Evolutionary conservation across 805 yeast species (phyloP), one percentile per base, ranked within the genome.

Genomic region (Novakomyces olei): DNA sequence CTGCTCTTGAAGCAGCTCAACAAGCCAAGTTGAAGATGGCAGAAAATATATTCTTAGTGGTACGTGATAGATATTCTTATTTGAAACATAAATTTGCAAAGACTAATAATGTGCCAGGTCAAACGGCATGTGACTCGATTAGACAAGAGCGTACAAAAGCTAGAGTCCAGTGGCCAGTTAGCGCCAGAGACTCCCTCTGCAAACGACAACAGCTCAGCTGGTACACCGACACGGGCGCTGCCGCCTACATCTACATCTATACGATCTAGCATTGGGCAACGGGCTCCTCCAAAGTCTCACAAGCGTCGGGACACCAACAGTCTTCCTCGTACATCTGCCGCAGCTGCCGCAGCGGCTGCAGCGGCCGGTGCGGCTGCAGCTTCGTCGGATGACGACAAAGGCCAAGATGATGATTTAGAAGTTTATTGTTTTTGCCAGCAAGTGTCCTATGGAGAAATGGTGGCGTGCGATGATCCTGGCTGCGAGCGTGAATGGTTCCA

Each of bases 371-470:
- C 29, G 12, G 29, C 9, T n/a, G 29, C 10, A 9, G 10, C 12
- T 9, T 9, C 34, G 15, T 19, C 36, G 35, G 26, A 6, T 14
- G 14, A 14, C 29, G 29, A 26, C 7, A 22, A 22, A 2, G 17
- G 35, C n/a, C 15, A 23, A 15, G 36, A 20, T 8, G n/a, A n/a
- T n/a, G n/a, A n/a, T n/a, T n/a, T n/a, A n/a, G n/a, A n/a, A n/a
- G n/a, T 35, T 3, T 85, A 85, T 50, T 88, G 98, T 53, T 83
- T 85, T 56, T 88, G 98, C 56, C 79, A 81, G 50, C 94, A 83
- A 50, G 92, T 83, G 1, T 85, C 95, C 4, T 88, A 77, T 49
- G 98, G 98, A 14, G 96, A 88, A 47, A 88, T 88, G 98, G 95
- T 88, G 38, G 98, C 92, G 2, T 88, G 98, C 55, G 98, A 88